phyloP scores from a whole-genome alignment of 306 rosid genomes.

The Citrullus amarus region DNA sequence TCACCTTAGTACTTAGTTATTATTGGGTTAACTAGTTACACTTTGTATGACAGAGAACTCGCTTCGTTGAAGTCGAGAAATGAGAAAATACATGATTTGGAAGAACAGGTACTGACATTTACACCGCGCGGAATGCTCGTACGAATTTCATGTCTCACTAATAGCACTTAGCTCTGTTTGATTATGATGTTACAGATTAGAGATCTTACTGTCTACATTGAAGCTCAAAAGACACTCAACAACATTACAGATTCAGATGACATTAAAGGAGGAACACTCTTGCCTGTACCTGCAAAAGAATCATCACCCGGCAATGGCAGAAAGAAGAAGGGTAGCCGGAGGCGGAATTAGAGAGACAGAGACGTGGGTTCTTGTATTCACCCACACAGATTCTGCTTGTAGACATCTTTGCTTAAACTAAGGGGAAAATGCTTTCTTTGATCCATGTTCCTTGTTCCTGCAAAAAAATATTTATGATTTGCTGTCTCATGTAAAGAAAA shows the following conservation, averaged over 20 bases:
- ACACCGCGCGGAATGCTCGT: background rate
- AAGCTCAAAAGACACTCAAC: constrained; percentile 65
- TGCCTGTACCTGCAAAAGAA: constrained; percentile 60
- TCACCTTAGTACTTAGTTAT: background rate
- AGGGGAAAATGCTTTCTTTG: background rate
- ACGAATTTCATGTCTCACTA: background rate
- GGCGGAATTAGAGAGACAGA: constrained; percentile 35
- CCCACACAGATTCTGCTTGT: background rate
- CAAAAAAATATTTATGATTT: background rate
- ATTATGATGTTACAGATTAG: constrained; percentile 44
- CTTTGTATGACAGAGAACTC: constrained; percentile 44
- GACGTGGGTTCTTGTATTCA: background rate
- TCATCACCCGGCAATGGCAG: constrained; percentile 40
- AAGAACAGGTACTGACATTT: constrained; percentile 66
- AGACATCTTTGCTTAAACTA: background rate
- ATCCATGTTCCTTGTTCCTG: background rate
- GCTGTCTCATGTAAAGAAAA: background rate
- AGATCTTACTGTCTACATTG: constrained; percentile 59
- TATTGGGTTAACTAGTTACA: background rate
- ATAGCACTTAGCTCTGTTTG: background rate
- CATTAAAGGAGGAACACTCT: constrained; percentile 66
- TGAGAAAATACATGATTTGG: constrained; percentile 56
- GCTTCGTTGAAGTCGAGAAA: constrained; percentile 28
- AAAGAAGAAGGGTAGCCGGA: constrained; percentile 53
- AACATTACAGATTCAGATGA: constrained; percentile 55